Evolutionary conservation across 768 basidiomycete species (phyloP), one percentile per base, ranked within the genome.

Genomic region (Lactifluus piperatus): DNA sequence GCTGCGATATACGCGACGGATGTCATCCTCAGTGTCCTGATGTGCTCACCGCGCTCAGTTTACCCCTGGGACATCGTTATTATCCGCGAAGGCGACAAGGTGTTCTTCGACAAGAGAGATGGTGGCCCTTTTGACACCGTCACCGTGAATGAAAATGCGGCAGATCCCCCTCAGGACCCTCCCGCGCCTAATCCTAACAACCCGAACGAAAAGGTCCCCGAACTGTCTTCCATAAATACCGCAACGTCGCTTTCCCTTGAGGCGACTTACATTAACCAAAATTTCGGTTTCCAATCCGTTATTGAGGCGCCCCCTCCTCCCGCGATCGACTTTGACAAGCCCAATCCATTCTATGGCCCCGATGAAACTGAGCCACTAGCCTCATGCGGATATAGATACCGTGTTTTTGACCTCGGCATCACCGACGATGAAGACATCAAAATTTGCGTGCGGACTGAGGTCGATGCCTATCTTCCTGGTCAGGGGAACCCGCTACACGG

Each of bases 41-140:
- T 99, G 97, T 91, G 89, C 63, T 90, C 95, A 8, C 85, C 94
- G 10, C 81, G 97, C 65, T 94, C 93, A 13, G 92, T 94, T 59
- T 94, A 97, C 73, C 94, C 95, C 5, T 99, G 97, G 97, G 97
- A 99, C 69, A 94, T 99, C 54, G 89, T 99, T 62, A 88, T 98
- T 66, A 79, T 91, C 30, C 87, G 92, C 30, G 93, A 97, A 69
- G 94, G 93, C 43, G 85, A 93, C 76, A 90, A 85, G 69, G 75
- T 99, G 9, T 98, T 89, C 79, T 82, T 99, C 64, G 97, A 99
- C 79, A 98, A 98, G 75, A 89, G 97, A 59, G 91, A 94, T 70
- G 94, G 94, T 16, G 94, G 95, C 56, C 91, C 94, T 2, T 97
- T 97, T 68, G 93, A 99, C 72, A 94, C 88, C 37, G 87, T 97